A percentile compares a stretch with the other conserved stretches of the same genome.
phyloP scores from a whole-genome alignment of 371 early-diverging fungal species.

The Coemansia sp. region DNA sequence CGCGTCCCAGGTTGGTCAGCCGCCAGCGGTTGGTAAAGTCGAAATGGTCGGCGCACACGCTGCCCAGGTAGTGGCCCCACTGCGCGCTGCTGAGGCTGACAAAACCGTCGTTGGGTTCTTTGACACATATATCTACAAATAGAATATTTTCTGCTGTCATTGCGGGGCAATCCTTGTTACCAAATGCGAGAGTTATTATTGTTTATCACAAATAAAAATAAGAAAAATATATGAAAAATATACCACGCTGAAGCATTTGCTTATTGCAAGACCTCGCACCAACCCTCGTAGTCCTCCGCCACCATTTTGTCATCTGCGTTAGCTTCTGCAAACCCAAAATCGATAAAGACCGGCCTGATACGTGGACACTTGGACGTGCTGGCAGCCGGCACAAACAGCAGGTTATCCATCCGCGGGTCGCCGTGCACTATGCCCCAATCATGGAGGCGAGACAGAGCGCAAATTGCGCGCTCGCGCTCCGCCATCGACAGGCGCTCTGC shows the following conservation, averaged over 20 bases:
- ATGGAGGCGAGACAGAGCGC: not conserved
- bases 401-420: not conserved
- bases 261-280: not conserved
- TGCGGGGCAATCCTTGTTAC: no score
- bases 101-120: constrained; percentile 89
- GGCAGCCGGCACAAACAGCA: not conserved
- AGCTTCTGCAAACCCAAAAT: no score
- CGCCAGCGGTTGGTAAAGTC: constrained; percentile 61
- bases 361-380: not conserved
- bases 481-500: not conserved
- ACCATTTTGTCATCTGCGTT: not conserved
- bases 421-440: not conserved
- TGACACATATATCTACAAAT: no score
- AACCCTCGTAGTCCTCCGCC: not conserved
- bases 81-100: constrained; percentile 75
- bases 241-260: no score
- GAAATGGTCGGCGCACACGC: constrained; percentile 82
- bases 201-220: no score
- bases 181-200: no score
- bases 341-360: no score
- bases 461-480: not conserved
- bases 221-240: no score
- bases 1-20: constrained; percentile 46
- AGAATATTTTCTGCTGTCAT: no score
- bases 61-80: constrained; percentile 85